These are phyloP conservation scores for Anthracocystis walkeri DNA, from an alignment of 1,284 basidiomycete species.

Conservation along the genomic window DNA sequence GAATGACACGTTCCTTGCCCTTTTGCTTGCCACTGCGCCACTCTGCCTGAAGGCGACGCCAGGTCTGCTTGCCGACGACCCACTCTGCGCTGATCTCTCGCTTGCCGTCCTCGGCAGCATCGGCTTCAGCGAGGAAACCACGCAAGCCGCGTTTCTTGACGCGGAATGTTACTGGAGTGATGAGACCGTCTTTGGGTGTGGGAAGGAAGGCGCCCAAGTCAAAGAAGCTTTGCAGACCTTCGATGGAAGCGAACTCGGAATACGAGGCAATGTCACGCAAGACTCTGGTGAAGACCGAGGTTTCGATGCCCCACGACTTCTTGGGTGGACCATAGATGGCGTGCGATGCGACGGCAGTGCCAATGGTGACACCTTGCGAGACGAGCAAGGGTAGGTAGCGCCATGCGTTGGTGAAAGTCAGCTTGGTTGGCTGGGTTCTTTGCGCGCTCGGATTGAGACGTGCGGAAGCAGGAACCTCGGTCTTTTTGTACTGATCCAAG, in stretches of 20 bases:
- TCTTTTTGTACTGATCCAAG: constrained; percentile 62
- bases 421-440: constrained; percentile 45
- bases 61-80: constrained; percentile 91
- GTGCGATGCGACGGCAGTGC: constrained; percentile 65
- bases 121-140: constrained; percentile 81
- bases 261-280: constrained; percentile 87
- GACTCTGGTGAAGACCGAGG: constrained; percentile 75
- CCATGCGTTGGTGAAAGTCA: constrained; percentile 64
- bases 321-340: constrained; percentile 78
- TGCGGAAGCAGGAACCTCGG: constrained; percentile 57
- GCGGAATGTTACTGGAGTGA: constrained; percentile 92
- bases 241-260: constrained; percentile 86
- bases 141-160: constrained; percentile 80
- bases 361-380: constrained; percentile 65
- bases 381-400: constrained; percentile 66
- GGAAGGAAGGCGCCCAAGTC: constrained; percentile 85
- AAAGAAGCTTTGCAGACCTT: constrained; percentile 77
- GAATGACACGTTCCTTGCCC: constrained; percentile 82
- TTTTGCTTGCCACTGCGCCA: constrained; percentile 72
- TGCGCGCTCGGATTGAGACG: constrained; percentile 60
- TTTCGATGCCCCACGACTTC: constrained; percentile 86
- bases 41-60: constrained; percentile 87
- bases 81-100: constrained; percentile 93
- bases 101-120: constrained; percentile 78
- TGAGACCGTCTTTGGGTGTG: constrained; percentile 89